Evolutionary conservation across 1,139 yeast genomes (phyloP).

Genomic region (Candida anutae): DNA sequence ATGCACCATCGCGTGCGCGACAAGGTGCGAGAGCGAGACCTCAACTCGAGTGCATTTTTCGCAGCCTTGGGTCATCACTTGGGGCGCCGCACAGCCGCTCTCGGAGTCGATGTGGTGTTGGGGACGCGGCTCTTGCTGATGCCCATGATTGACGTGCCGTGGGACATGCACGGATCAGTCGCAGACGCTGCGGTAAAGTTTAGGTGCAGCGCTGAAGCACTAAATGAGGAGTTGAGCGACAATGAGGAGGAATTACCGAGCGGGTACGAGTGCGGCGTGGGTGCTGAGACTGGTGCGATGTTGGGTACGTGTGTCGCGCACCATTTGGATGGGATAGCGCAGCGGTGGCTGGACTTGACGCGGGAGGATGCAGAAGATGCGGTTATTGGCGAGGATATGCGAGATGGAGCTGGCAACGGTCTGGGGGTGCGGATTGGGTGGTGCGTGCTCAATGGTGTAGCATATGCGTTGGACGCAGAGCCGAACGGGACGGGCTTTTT

Average conservation of each 20-base stretch:
- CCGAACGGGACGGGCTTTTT: slow-evolving; percentile 35
- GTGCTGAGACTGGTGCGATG: no score
- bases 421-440: slow-evolving; percentile 23
- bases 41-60: slow-evolving; percentile 51
- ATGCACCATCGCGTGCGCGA: slow-evolving; percentile 46
- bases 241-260: no score
- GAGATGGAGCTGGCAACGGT: slow-evolving; percentile 19
- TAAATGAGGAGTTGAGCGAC: no score
- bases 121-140: slow-evolving; percentile 14
- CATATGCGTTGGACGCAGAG: slow-evolving; percentile 30
- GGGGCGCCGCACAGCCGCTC: slow-evolving; percentile 24
- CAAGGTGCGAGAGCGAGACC: slow-evolving; percentile 41
- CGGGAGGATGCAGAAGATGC: slow-evolving; percentile 38
- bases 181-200: slow-evolving; percentile 16
- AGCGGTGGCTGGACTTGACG: slow-evolving; percentile 24
- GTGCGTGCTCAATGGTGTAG: slow-evolving; percentile 27
- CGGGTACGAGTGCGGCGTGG: slow-evolving; percentile 12
- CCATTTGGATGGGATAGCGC: slow-evolving; percentile 24
- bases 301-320: slow-evolving; percentile 10
- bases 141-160: slow-evolving; percentile 19
- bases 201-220: no score
- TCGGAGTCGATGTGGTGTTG: slow-evolving; percentile 13
- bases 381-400: slow-evolving; percentile 17
- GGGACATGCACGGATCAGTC: slow-evolving; percentile 32
- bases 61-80: slow-evolving; percentile 43